Percentiles rank a stretch among this genome's conserved stretches.
Evolutionary conservation across 2,329 filamentous ascomycete species (phyloP).

Genomic region (Ilyonectria destructans): DNA sequence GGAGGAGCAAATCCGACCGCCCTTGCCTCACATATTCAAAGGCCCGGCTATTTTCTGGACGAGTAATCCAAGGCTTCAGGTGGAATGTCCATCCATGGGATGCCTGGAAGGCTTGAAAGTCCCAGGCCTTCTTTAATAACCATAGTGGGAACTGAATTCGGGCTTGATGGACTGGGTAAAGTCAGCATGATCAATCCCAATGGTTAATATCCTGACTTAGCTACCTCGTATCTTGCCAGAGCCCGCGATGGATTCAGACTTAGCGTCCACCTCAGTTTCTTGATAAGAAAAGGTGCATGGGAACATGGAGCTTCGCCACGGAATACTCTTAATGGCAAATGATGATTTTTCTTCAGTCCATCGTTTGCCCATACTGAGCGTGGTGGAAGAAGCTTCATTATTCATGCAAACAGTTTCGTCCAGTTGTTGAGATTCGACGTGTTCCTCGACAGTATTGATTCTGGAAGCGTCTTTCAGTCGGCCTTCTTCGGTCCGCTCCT

Average conservation of each 20-base stretch:
- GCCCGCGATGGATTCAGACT: background rate
- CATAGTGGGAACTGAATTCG: constrained; percentile 11
- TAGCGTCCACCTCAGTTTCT: background rate
- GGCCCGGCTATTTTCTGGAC: background rate
- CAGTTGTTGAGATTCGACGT: background rate
- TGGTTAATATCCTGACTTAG: background rate
- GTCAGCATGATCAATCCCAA: background rate
- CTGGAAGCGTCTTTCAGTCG: accelerated
- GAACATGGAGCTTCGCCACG: background rate
- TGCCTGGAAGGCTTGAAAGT: constrained; percentile 19
- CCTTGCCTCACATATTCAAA: accelerated
- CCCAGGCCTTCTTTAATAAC: constrained; percentile 22
- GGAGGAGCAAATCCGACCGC: accelerated
- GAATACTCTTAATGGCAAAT: background rate
- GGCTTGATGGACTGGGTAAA: constrained; percentile 9
- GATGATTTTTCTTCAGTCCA: background rate
- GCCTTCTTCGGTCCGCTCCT: background rate
- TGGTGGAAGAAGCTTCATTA: too few relatives aligned
- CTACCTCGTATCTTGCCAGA: background rate
- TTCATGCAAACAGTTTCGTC: background rate
- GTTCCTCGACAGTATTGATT: background rate
- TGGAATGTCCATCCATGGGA: constrained; percentile 28
- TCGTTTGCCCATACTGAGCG: background rate
- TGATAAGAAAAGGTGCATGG: background rate
- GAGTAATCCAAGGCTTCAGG: constrained; percentile 4